Evolutionary conservation across 2,329 filamentous ascomycete species (phyloP), one percentile per base, ranked within the genome.

Genomic region (Fusarium sp.): DNA sequence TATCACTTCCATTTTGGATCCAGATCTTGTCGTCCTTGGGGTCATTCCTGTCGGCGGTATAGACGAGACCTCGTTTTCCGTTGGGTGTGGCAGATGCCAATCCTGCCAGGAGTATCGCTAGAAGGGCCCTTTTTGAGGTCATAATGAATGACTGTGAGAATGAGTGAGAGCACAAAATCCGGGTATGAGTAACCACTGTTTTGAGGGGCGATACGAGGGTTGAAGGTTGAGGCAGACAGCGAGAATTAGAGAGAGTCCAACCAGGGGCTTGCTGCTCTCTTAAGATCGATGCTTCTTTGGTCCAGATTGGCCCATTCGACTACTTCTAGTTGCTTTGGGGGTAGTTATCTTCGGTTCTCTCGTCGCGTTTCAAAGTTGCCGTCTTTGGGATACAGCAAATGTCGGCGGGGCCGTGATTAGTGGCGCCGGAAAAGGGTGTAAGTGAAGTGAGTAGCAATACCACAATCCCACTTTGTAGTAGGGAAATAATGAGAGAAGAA

Each of bases 11-110:
- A 7, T 84, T 62, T 50, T 85, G 81, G 13, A 86, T 84, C 92
- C 93, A 95, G 77, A 93, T 86, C 56, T 86, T 80, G 83, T 94
- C 90, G 82, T 96, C 94, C 18, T 85, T 68, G 1, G 90, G 86
- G 66, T 87, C 84, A 1, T 88, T 80, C 6, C 83, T 72, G 68
- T 90, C 89, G 8, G 90, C 87, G 20, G 93, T 89, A 81, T 91
- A 93, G 78, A 91, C 88, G 62, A 97, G 91, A 31, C 94, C 94
- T 75, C 94, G 92, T 82, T 95, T 95, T 18, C 85, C 78, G 7
- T 84, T 79, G 29, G 20, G 69, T 22, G 77, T 70, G 56, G 79
- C 82, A 6, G 77, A 75, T n/a, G 77, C 75, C 36, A 79, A 60
- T 13, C 73, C 67, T 8, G 74, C 62, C 31, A 80, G 42, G 22